These are phyloP conservation scores for Grosmannia serpens DNA, from an alignment of 2,329 filamentous ascomycete species.

Conservation along the genomic window DNA sequence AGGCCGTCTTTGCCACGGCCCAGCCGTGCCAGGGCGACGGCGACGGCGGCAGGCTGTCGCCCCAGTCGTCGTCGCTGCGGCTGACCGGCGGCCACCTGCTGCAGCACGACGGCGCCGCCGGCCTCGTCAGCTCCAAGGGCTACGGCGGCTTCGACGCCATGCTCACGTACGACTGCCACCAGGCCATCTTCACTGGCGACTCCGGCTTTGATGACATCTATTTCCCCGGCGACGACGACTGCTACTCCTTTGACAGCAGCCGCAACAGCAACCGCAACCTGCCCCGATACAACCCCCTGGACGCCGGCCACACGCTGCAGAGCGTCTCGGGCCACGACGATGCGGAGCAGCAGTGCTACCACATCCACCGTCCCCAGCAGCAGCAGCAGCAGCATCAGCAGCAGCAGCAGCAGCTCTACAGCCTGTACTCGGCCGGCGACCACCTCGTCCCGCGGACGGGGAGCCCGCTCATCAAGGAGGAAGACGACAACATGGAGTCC, in stretches of 20 bases:
- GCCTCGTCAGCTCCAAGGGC: background rate
- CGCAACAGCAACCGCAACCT: background rate
- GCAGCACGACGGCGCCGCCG: background rate
- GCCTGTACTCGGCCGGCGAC: too few relatives aligned
- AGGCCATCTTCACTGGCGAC: background rate
- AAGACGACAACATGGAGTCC: too few relatives aligned
- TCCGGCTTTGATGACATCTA: background rate
- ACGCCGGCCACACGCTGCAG: conserved; percentile 20
- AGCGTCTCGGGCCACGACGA: conserved; percentile 19
- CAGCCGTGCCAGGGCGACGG: background rate
- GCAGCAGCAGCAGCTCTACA: too few relatives aligned
- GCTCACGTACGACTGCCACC: background rate
- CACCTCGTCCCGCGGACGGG: too few relatives aligned
- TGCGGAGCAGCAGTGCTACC: conserved; percentile 1
- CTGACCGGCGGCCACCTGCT: background rate
- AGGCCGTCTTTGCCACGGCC: background rate
- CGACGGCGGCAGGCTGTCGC: background rate
- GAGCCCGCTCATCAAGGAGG: too few relatives aligned
- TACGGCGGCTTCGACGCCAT: background rate
- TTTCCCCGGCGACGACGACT: background rate
- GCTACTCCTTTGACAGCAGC: background rate
- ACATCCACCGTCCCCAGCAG: background rate
- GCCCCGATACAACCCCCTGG: conserved; percentile 8
- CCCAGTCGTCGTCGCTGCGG: background rate
- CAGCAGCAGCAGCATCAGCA: background rate